phyloP scores from a whole-genome alignment of 2,329 filamentous ascomycete genomes.

The Ophiocordyceps polyrhachis-furcata region DNA sequence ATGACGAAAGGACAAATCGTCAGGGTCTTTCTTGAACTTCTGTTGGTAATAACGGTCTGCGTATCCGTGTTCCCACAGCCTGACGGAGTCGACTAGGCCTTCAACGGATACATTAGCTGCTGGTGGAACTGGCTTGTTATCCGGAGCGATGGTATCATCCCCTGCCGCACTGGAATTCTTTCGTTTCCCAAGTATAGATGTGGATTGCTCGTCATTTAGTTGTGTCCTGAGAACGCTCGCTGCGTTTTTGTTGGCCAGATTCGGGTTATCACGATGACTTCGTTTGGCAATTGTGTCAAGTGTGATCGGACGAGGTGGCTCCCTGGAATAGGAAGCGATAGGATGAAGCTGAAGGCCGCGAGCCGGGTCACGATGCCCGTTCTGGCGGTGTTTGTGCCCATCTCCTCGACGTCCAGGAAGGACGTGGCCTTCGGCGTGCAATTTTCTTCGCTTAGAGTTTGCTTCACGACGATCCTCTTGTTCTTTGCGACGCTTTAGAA shows the following conservation, averaged over 20 bases:
- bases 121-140: constrained; percentile 26
- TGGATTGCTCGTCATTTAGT: constrained; percentile 31
- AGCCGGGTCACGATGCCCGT: constrained; percentile 17
- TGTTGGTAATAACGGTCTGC: constrained; percentile 92
- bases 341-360: constrained; percentile 15
- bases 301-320: constrained; percentile 42
- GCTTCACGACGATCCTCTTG: constrained; percentile 70
- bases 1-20: constrained; percentile 71
- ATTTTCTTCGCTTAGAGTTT: constrained; percentile 57
- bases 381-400: constrained; percentile 5
- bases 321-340: constrained; percentile 32
- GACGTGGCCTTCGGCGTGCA: constrained; percentile 37
- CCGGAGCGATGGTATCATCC: constrained; percentile 38
- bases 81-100: constrained; percentile 59
- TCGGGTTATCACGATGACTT: constrained; percentile 45
- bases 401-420: constrained; percentile 7
- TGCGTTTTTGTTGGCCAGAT: constrained; percentile 81
- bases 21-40: constrained; percentile 73
- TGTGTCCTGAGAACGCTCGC: constrained; percentile 74
- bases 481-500: constrained; percentile 77
- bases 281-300: constrained; percentile 80
- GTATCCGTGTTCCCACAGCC: constrained; percentile 90
- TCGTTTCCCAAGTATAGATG: constrained; percentile 48
- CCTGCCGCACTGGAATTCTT: constrained; percentile 56
- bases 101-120: constrained; percentile 30